These are phyloP conservation scores for Amaranthus hypochondriacus DNA, from an alignment of 148 eudicot species.

Conservation along the genomic window DNA sequence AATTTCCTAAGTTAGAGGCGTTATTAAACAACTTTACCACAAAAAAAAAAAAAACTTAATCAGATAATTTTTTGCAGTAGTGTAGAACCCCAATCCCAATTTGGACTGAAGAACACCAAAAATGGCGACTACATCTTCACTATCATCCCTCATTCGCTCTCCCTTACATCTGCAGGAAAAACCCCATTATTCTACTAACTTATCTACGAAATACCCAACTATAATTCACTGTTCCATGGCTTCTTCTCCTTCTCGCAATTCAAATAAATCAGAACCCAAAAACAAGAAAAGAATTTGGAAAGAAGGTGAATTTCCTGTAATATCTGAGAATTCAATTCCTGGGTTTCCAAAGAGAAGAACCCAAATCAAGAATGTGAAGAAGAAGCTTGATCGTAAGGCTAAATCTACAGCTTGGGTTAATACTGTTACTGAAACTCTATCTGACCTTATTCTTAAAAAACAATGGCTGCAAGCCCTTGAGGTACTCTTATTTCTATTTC, in stretches of 20 bases:
- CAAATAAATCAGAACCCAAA: constrained; percentile 18
- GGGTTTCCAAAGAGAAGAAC: constrained; percentile 36
- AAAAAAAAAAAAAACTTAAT: neutral
- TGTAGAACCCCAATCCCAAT: neutral
- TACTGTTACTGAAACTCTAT: constrained; percentile 80
- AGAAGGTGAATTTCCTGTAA: constrained; percentile 68
- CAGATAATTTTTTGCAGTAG: neutral
- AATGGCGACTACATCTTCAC: constrained; percentile 35
- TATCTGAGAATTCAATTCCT: constrained; percentile 33
- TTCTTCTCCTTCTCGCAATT: constrained; percentile 23
- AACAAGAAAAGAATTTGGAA: constrained; percentile 66
- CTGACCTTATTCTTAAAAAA: constrained; percentile 63
- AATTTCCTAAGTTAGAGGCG: too few species aligned
- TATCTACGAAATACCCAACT: constrained; percentile 11
- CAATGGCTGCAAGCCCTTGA: constrained; percentile 82
- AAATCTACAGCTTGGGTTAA: constrained; percentile 71
- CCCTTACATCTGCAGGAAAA: constrained; percentile 24
- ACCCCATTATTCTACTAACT: constrained; percentile 17
- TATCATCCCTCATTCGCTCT: constrained; percentile 42
- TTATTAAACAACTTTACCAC: too few species aligned
- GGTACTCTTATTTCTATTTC: constrained; percentile 31
- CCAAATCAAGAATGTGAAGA: constrained; percentile 69
- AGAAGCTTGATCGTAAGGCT: constrained; percentile 57
- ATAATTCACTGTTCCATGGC: constrained; percentile 25
- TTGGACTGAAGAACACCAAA: neutral